Evolutionary conservation across 1,284 basidiomycete genomes (phyloP).

Genomic region (Pholiota adiposa): DNA sequence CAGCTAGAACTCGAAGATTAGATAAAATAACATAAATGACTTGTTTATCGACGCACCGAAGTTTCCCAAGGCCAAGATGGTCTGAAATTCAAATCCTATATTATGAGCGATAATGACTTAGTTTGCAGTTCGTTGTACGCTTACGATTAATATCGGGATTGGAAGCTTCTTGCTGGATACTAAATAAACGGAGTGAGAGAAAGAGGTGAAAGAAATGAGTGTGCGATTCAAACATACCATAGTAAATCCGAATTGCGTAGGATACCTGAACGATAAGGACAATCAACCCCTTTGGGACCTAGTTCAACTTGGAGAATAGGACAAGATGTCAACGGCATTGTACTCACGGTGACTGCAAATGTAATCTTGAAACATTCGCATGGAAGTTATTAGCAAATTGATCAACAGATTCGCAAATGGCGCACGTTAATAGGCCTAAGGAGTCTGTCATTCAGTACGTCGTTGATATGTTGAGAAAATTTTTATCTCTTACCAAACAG

Average conservation of each 20-base stretch:
- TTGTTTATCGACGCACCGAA: not conserved
- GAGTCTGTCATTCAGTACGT: no score
- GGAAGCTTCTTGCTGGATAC: not conserved
- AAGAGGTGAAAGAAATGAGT: no score
- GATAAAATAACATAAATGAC: no score
- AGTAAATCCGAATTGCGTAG: constrained; percentile 2
- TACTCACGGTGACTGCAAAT: not conserved
- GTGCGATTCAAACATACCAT: not conserved
- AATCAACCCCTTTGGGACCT: not conserved
- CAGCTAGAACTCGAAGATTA: no score
- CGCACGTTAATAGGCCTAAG: constrained; percentile 8
- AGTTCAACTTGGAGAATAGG: not conserved
- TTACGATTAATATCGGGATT: constrained; percentile 5
- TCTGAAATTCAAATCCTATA: not conserved
- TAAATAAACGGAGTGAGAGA: not conserved
- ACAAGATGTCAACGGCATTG: not conserved
- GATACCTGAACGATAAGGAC: constrained; percentile 4
- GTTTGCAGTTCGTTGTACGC: not conserved
- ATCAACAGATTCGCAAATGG: not conserved
- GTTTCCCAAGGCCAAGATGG: not conserved
- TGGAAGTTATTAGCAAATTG: not conserved
- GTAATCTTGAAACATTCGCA: not conserved
- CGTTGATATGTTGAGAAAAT: not conserved
- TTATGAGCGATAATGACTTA: no score
- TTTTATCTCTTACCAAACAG: constrained; percentile 46